Percentiles rank a stretch among this genome's conserved stretches.
phyloP scores from a whole-genome alignment of 257 asterid species.

The Fraxinus quadrangulata region DNA sequence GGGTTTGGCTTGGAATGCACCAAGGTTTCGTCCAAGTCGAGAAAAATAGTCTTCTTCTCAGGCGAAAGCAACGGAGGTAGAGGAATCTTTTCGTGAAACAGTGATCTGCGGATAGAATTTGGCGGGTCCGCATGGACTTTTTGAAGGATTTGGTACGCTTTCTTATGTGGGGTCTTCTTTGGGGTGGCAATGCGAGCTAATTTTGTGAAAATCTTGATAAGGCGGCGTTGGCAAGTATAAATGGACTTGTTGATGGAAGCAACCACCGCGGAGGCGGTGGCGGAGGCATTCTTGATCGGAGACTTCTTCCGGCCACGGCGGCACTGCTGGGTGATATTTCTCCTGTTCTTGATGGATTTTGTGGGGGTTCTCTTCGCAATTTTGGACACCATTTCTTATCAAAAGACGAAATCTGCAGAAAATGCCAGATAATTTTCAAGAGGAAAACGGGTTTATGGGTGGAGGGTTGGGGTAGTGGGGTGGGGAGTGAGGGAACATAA shows the following conservation, averaged over 20 bases:
- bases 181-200: slow-evolving; percentile 69
- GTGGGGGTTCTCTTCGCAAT: slow-evolving; percentile 75
- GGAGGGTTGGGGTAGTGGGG: not conserved
- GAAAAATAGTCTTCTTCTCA: slow-evolving; percentile 60
- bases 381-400: slow-evolving; percentile 66
- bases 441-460: not conserved
- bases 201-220: slow-evolving; percentile 69
- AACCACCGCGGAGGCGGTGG: slow-evolving; percentile 52
- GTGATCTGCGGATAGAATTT: slow-evolving; percentile 29
- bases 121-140: slow-evolving; percentile 38
- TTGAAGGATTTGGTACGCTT: slow-evolving; percentile 62
- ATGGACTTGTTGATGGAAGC: slow-evolving; percentile 71
- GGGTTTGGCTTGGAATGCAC: slow-evolving; percentile 66
- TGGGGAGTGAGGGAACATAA: not conserved
- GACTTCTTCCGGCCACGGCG: slow-evolving; percentile 57
- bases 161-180: slow-evolving; percentile 55
- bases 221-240: slow-evolving; percentile 81
- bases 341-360: slow-evolving; percentile 57
- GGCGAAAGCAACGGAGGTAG: slow-evolving; percentile 50
- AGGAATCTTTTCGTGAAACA: slow-evolving; percentile 38
- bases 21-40: slow-evolving; percentile 85
- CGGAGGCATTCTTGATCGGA: slow-evolving; percentile 57
- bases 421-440: no score
- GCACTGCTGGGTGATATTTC: slow-evolving; percentile 36
- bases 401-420: slow-evolving; percentile 3